Evolutionary conservation across 306 rosid species (phyloP), one percentile per base, ranked within the genome.

Genomic region (Sophora flavescens): DNA sequence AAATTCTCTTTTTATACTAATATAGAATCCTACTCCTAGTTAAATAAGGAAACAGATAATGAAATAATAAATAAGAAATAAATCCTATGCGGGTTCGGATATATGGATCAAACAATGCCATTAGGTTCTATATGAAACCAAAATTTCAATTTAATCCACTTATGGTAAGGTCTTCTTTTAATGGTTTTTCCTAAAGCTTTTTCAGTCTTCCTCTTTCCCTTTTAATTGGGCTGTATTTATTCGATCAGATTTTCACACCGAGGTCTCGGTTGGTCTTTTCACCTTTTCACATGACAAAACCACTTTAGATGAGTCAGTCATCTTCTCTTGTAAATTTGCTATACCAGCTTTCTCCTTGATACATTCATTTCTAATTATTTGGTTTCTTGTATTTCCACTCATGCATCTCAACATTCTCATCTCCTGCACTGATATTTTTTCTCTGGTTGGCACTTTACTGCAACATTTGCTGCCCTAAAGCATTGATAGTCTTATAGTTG

Each of bases 351-450:
- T 60, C 38, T 47, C 39, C 4, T 32, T 16, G 51, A 32, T 33
- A 47, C 61, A 28, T 48, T 32, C 42, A 35, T 33, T 32, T 12
- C n/a, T 45, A 16, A 17, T 33, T 33, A 32, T 35, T 30, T n/a
- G 5, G 15, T 13, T 12, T 47, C 60, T 28, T 73, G 58, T 39
- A 73, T 58, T 72, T 73, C 8, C 11, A 13, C 66, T n/a, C 18
- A 58, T 72, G 51, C 62, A 74, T 48, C n/a, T 45, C n/a, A 47
- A 45, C 70, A 50, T 50, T 50, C 54, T 50, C 16, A 48, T 50
- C 54, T 14, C 54, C 7, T 14, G 18, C 54, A 5, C 18, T 50
- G 18, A 50, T 50, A 17, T 50, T 50, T 50, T 48, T 50, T 17
- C 18, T 14, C 18, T 50, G 17, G 18, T 14, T 14, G 54, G 54